phyloP scores from a whole-genome alignment of 2,329 filamentous ascomycete genomes.

The Diaporthe longicolla region DNA sequence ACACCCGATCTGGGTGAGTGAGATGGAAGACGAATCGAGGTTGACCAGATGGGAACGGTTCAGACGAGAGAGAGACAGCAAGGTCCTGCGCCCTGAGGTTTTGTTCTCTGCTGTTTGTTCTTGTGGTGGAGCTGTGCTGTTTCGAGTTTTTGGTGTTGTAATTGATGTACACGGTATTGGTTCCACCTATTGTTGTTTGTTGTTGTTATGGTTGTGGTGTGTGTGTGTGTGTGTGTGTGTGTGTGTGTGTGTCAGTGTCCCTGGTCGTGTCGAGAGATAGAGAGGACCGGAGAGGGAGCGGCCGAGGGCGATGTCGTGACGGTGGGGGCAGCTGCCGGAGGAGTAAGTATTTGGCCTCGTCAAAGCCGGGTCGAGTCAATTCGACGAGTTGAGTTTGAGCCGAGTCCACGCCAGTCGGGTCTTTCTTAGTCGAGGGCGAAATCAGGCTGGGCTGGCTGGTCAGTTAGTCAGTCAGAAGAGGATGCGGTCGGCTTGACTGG shows the following conservation, averaged over 20 bases:
- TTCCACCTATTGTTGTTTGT: constrained; percentile 26
- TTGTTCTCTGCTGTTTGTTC: not conserved
- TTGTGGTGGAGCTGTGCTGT: not conserved
- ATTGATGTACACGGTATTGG: constrained; percentile 21
- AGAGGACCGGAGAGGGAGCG: not conserved
- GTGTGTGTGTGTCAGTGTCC: constrained; percentile 3
- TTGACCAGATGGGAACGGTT: not conserved
- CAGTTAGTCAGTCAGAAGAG: constrained; percentile 11
- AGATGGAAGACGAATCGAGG: not conserved
- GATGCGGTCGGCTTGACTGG: constrained; percentile 27
- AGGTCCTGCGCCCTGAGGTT: not conserved
- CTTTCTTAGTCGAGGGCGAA: too few species aligned
- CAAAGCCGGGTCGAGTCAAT: constrained; percentile 18
- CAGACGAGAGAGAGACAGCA: not conserved
- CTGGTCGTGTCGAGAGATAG: constrained; percentile 10
- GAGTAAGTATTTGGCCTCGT: not conserved
- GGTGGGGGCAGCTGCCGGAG: constrained; percentile 7
- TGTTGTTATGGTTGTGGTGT: not conserved
- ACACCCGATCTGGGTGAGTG: not conserved
- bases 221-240: constrained; percentile 5
- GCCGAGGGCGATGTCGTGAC: constrained; percentile 13
- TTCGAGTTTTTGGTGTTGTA: not conserved
- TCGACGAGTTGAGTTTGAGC: constrained; percentile 7
- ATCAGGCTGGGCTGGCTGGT: not conserved
- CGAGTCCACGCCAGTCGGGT: constrained; percentile 23